Conservation (phyloP, 2,329 filamentous ascomycete genomes). For the Cladophialophora yegresii region DNA sequence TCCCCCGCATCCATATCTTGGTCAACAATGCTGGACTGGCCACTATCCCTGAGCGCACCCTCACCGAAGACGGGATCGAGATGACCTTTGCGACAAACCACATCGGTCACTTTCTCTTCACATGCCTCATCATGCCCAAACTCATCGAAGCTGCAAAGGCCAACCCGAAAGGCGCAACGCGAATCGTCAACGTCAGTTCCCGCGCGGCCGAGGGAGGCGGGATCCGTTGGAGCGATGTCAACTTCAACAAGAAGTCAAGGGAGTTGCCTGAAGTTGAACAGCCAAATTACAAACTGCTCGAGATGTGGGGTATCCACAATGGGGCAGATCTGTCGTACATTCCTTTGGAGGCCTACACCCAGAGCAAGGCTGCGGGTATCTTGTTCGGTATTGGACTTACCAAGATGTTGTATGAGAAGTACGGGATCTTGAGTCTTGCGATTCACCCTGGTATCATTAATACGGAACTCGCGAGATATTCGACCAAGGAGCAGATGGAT, state of each 20-base stretch:
- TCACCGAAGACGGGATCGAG: slow-evolving; percentile 43
- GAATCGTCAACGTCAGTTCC: slow-evolving; percentile 40
- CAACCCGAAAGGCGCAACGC: slow-evolving; percentile 20
- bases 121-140: slow-evolving; percentile 44
- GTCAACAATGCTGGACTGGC: slow-evolving; percentile 51
- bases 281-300: slow-evolving; percentile 18
- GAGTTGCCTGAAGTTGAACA: slow-evolving; percentile 31
- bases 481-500: slow-evolving; percentile 35
- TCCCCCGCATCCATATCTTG: slow-evolving; percentile 44
- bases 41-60: slow-evolving; percentile 36
- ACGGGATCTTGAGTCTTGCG: slow-evolving; percentile 44
- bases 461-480: slow-evolving; percentile 22
- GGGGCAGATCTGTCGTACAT: slow-evolving; percentile 38
- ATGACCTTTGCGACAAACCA: slow-evolving; percentile 45
- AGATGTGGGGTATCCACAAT: slow-evolving; percentile 15
- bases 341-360: slow-evolving; percentile 47
- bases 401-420: slow-evolving; percentile 22
- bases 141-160: slow-evolving; percentile 37
- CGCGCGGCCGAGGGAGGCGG: slow-evolving; percentile 37
- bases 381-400: slow-evolving; percentile 48
- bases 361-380: slow-evolving; percentile 52
- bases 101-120: slow-evolving; percentile 45
- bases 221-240: slow-evolving; percentile 42
- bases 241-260: slow-evolving; percentile 37
- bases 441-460: slow-evolving; percentile 44